Evolutionary conservation across 2,329 filamentous ascomycete species (phyloP).

Genomic region (Pseudovirgaria hyperparasitica): DNA sequence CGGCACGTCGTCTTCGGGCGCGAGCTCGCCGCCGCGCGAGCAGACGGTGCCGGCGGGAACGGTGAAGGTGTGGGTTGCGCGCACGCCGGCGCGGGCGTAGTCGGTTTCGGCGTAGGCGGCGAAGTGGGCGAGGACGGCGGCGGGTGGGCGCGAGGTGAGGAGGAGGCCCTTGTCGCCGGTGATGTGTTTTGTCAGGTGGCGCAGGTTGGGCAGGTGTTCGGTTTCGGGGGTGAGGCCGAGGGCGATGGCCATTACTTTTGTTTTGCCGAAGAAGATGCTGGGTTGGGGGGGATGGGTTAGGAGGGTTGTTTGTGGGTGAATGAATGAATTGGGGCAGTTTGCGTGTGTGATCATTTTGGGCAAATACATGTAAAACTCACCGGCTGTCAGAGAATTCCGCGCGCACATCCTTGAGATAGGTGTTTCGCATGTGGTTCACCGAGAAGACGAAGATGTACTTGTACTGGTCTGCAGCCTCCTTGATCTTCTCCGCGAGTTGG

Average conservation of each 20-base stretch:
- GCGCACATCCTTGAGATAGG: conserved; percentile 82
- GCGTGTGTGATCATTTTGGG: too few species aligned
- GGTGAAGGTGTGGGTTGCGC: conserved; percentile 60
- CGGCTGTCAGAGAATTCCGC: conserved; percentile 73
- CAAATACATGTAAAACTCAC: too few species aligned
- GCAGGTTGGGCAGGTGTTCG: conserved; percentile 67
- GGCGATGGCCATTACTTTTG: conserved; percentile 95
- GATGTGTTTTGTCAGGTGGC: conserved; percentile 56
- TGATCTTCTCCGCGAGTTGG: conserved; percentile 77
- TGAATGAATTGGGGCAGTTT: conserved; percentile 2
- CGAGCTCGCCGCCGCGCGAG: conserved; percentile 64
- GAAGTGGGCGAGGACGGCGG: conserved; percentile 61
- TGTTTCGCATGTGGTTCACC: conserved; percentile 97
- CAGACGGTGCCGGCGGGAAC: conserved; percentile 77
- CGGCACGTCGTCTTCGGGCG: conserved; percentile 70
- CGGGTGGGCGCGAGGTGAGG: conserved; percentile 67
- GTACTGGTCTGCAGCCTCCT: conserved; percentile 72
- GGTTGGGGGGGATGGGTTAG: conserved; percentile 8
- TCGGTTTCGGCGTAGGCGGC: conserved; percentile 60
- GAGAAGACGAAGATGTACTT: conserved; percentile 86
- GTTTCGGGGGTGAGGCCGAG: conserved; percentile 68
- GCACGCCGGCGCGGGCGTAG: conserved; percentile 78
- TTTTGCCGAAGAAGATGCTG: conserved; percentile 97
- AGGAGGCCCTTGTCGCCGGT: conserved; percentile 77
- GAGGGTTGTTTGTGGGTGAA: conserved; percentile 2